Evolutionary conservation across 495 filamentous ascomycete genomes (phyloP).

Genomic region (Penicillium chermesinum): DNA sequence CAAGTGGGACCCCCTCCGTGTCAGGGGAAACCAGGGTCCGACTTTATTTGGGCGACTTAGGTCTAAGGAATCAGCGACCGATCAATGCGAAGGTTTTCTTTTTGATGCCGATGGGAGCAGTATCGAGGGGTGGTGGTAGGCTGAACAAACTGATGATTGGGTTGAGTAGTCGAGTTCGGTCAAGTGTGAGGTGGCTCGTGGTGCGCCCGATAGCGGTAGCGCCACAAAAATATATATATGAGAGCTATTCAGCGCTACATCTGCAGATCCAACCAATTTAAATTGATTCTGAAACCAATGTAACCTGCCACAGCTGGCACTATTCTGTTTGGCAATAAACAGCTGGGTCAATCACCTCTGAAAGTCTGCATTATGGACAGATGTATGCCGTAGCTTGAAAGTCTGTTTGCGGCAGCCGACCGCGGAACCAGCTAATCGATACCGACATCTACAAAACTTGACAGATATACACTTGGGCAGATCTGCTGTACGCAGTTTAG

Average conservation of each 20-base stretch:
- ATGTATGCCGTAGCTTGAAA: neutral
- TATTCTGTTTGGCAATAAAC: too few relatives aligned
- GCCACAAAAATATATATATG: slow-evolving; percentile 1
- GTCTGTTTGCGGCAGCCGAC: neutral
- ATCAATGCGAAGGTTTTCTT: neutral
- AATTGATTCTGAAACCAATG: too few relatives aligned
- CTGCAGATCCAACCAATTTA: too few relatives aligned
- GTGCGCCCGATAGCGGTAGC: slow-evolving; percentile 5
- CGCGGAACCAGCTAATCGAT: neutral
- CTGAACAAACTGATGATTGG: slow-evolving; percentile 7
- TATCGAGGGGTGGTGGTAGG: neutral
- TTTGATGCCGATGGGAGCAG: neutral
- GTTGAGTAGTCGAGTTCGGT: slow-evolving; percentile 17
- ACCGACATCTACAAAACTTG: too few relatives aligned
- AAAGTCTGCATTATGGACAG: too few relatives aligned
- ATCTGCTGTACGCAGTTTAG: too few relatives aligned
- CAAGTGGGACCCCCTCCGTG: slow-evolving; percentile 28
- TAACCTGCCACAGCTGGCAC: too few relatives aligned
- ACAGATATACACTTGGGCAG: neutral
- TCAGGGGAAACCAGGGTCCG: slow-evolving; percentile 30
- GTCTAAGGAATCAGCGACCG: neutral
- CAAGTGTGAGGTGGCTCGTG: slow-evolving; percentile 16
- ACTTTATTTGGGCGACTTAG: slow-evolving; percentile 7
- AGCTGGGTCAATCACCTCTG: too few relatives aligned
- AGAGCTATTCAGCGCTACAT: too few relatives aligned